A percentile compares a stretch with the other conserved stretches of the same genome.
phyloP scores from a whole-genome alignment of 805 yeast species.

The Tanozyma kutaoensis region DNA sequence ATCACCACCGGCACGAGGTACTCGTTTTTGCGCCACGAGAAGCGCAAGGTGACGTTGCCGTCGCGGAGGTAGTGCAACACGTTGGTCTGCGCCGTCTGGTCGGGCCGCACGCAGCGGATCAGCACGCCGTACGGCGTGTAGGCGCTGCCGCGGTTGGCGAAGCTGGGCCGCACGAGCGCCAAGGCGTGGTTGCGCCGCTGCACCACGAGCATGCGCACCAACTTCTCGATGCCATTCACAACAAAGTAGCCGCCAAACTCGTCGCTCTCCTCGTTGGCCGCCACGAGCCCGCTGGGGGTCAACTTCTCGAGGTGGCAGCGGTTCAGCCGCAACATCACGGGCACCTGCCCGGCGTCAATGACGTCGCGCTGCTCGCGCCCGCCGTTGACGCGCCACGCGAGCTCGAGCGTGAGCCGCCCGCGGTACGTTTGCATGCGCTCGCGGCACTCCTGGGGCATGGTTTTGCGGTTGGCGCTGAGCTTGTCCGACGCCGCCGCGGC shows the following conservation, averaged over 20 bases:
- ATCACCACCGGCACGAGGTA: conserved; percentile 86
- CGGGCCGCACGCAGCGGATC: conserved; percentile 88
- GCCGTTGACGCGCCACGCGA: conserved; percentile 79
- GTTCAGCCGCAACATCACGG: conserved; percentile 82
- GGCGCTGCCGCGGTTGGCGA: conserved; percentile 84
- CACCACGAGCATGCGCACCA: conserved; percentile 93
- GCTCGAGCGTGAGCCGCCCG: conserved; percentile 64
- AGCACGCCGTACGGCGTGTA: conserved; percentile 89
- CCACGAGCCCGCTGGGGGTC: conserved; percentile 72
- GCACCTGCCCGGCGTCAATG: conserved; percentile 85
- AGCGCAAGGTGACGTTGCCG: conserved; percentile 93
- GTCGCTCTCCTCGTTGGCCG: conserved; percentile 78
- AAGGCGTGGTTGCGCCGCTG: conserved; percentile 96
- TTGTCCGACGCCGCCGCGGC: conserved; percentile 59
- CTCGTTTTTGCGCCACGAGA: conserved; percentile 95
- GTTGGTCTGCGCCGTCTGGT: conserved; percentile 94
- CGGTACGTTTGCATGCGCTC: conserved; percentile 79
- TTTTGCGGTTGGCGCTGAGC: conserved; percentile 61
- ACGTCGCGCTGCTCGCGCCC: conserved; percentile 72
- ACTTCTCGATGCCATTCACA: conserved; percentile 83
- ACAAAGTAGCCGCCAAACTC: conserved; percentile 92
- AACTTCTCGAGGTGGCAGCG: conserved; percentile 81
- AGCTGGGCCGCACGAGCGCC: conserved; percentile 94
- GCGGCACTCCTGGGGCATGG: conserved; percentile 72
- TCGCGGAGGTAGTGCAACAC: conserved; percentile 92